Conservation (phyloP, 495 filamentous ascomycete species). For the Neurospora discreta region DNA sequence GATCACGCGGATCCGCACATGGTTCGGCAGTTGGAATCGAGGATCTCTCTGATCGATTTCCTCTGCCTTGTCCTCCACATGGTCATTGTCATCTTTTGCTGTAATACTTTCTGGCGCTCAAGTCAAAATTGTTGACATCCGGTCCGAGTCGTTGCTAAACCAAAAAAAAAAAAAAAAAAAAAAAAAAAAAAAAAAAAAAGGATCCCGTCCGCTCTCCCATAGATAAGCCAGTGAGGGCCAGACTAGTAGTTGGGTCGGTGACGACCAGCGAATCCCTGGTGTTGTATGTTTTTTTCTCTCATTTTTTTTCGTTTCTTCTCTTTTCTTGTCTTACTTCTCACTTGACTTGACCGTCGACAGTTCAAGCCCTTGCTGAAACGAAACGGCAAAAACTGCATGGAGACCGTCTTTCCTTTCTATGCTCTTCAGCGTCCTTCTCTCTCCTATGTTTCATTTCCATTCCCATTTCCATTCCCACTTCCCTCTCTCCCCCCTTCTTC, state of each 20-base stretch:
- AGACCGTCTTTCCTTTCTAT: too few species aligned
- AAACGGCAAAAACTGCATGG: too few species aligned
- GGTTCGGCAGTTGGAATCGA: not conserved
- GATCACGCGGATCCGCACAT: not conserved
- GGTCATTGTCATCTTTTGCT: not conserved
- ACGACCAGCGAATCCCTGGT: slow-evolving; percentile 25
- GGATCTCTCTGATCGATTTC: not conserved
- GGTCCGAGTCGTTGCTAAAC: not conserved
- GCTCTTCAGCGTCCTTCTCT: too few species aligned
- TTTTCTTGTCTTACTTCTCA: too few species aligned
- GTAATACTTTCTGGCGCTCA: not conserved
- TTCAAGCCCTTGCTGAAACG: too few species aligned
- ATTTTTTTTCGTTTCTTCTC: too few species aligned
- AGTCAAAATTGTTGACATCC: not conserved
- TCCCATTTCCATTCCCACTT: too few species aligned
- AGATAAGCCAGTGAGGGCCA: slow-evolving; percentile 23
- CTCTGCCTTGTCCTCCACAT: not conserved
- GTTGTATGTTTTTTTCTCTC: slow-evolving; percentile 11
- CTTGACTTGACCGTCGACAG: too few species aligned
- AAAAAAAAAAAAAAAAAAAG: too few species aligned
- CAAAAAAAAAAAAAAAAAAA: too few species aligned
- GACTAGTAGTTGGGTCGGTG: slow-evolving; percentile 41
- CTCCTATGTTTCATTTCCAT: too few species aligned
- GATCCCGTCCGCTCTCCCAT: slow-evolving; percentile 42
- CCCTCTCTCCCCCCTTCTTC: not conserved